Conservation (phyloP, 1,284 basidiomycete species). For the Schizophyllum commune region DNA sequence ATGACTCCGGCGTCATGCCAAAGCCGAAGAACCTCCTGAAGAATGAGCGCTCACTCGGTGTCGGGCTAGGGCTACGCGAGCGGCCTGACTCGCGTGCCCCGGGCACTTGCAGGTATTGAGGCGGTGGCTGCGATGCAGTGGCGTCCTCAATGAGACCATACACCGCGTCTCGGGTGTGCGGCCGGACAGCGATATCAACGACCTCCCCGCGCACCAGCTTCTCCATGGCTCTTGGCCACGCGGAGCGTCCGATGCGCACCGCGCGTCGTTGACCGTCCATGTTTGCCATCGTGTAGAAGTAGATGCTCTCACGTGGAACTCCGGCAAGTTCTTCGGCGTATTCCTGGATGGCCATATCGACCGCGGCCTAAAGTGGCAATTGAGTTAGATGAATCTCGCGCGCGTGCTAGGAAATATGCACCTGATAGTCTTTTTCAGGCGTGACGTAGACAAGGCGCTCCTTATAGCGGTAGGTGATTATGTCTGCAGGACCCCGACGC, state of each 20-base stretch:
- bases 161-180: slow-evolving; percentile 7
- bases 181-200: slow-evolving; percentile 37
- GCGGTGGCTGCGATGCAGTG: slow-evolving; percentile 18
- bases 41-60: neutral
- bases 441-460: slow-evolving; percentile 46
- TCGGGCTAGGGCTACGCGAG: neutral
- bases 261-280: slow-evolving; percentile 23
- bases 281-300: slow-evolving; percentile 34
- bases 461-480: slow-evolving; percentile 45
- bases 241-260: slow-evolving; percentile 46
- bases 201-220: slow-evolving; percentile 45
- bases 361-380: slow-evolving; percentile 35
- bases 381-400: neutral
- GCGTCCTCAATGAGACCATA: slow-evolving; percentile 2
- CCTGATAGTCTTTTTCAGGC: slow-evolving; percentile 37
- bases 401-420: slow-evolving; percentile 16
- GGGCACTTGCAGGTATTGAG: slow-evolving; percentile 28
- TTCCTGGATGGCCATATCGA: slow-evolving; percentile 41
- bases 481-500: slow-evolving; percentile 22
- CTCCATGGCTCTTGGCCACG: slow-evolving; percentile 42
- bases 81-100: neutral
- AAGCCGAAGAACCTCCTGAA: no score
- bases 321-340: slow-evolving; percentile 36
- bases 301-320: slow-evolving; percentile 33
- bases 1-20: no score